These are phyloP conservation scores for Geopyxis carbonaria DNA, from an alignment of 495 filamentous ascomycete genomes.

Conservation along the genomic window DNA sequence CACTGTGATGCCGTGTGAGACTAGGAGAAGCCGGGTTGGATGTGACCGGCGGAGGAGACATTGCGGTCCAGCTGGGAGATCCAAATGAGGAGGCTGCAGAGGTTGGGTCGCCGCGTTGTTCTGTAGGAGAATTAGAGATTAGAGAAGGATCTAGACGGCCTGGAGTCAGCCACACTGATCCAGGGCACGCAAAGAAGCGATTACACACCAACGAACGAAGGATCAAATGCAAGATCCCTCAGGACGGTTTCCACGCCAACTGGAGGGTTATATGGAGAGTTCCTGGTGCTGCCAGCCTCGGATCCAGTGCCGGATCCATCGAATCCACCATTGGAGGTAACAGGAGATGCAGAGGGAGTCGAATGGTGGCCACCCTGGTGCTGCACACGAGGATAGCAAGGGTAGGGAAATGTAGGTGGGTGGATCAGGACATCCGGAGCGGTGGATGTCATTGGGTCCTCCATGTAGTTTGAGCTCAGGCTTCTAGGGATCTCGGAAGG, in stretches of 20 bases:
- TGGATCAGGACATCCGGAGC: conserved; percentile 21
- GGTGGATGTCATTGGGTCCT: conserved; percentile 14
- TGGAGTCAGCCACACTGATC: conserved; percentile 6
- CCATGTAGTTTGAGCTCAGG: conserved; percentile 4
- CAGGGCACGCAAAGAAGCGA: background rate
- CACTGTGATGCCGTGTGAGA: conserved; percentile 11
- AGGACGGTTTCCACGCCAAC: conserved; percentile 1
- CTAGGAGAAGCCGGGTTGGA: conserved; percentile 22
- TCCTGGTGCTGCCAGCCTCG: conserved; percentile 14
- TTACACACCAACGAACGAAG: conserved; percentile 16
- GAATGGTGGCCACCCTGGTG: conserved; percentile 2
- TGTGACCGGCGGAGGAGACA: conserved; percentile 15
- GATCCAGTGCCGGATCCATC: conserved; percentile 19
- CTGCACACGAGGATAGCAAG: conserved; percentile 1
- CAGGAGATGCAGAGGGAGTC: conserved; percentile 19
- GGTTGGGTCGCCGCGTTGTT: conserved; percentile 12
- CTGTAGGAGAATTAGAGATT: conserved; percentile 18
- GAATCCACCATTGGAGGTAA: conserved; percentile 20
- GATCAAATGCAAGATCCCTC: conserved; percentile 1
- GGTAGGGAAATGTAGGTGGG: conserved; percentile 15
- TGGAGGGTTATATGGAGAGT: conserved; percentile 3
- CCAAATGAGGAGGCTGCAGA: conserved; percentile 16
- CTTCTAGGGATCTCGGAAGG: conserved; percentile 11
- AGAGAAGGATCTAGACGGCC: conserved; percentile 20
- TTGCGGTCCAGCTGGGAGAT: conserved; percentile 18